Evolutionary conservation across 2,329 filamentous ascomycete species (phyloP).

Genomic region (Venturia asperata): DNA sequence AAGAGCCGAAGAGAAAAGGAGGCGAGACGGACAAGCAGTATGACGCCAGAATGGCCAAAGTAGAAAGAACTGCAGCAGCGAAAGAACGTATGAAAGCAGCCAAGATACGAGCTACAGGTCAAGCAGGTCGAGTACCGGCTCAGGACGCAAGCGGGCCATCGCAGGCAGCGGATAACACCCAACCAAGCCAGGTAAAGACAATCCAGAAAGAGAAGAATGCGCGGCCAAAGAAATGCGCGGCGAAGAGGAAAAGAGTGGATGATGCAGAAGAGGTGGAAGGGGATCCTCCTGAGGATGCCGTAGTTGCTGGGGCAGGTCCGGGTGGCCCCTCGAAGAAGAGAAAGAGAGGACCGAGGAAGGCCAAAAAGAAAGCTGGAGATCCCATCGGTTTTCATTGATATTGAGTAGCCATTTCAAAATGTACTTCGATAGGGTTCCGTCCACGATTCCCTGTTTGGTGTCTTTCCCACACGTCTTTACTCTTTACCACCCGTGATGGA

Average conservation of each 20-base stretch:
- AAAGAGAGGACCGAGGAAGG: neutral
- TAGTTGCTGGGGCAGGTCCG: neutral
- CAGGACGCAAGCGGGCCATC: neutral
- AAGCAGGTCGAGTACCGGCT: neutral
- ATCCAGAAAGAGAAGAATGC: neutral
- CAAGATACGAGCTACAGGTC: neutral
- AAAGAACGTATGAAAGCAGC: conserved; percentile 7
- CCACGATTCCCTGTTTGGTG: too few relatives aligned
- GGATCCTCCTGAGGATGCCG: neutral
- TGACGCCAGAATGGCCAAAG: neutral
- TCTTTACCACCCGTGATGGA: too few relatives aligned
- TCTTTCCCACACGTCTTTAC: too few relatives aligned
- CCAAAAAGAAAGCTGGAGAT: neutral
- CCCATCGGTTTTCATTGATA: neutral
- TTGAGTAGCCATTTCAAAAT: neutral
- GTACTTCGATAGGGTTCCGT: too few relatives aligned
- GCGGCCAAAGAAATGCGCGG: neutral
- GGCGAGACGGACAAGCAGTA: conserved; percentile 2
- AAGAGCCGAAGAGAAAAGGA: neutral
- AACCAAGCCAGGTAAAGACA: neutral
- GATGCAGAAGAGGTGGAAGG: neutral
- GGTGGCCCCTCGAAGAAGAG: neutral
- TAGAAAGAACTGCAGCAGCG: neutral
- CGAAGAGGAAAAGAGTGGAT: neutral
- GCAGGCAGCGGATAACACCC: neutral